Percentiles rank a stretch among this genome's conserved stretches.
Evolutionary conservation across 352 stramenopile species (phyloP).

Genomic region (Pythium aquatile): DNA sequence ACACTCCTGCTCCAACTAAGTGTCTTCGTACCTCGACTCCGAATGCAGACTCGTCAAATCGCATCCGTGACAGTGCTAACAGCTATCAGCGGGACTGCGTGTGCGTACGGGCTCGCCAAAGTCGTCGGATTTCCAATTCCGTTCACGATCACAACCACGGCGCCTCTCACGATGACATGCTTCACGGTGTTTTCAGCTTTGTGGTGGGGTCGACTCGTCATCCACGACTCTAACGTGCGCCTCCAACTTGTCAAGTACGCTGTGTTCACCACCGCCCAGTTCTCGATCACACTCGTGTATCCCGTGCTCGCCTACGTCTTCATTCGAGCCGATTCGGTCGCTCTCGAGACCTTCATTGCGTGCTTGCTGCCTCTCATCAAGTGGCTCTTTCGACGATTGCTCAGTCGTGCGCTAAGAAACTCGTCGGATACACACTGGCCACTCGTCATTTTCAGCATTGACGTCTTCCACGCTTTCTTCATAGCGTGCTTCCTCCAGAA

Average conservation of each 20-base stretch:
- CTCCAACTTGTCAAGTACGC: neutral
- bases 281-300: slow-evolving; percentile 9
- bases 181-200: neutral
- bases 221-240: neutral
- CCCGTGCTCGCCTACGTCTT: slow-evolving; percentile 15
- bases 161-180: slow-evolving; percentile 24
- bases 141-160: slow-evolving; percentile 24
- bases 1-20: neutral
- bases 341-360: slow-evolving; percentile 7
- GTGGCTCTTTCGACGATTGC: slow-evolving; percentile 31
- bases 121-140: slow-evolving; percentile 8
- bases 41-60: neutral
- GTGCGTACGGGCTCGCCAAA: neutral
- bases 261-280: neutral
- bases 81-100: neutral
- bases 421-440: slow-evolving; percentile 27
- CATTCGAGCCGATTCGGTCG: neutral
- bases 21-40: neutral
- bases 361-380: slow-evolving; percentile 38
- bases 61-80: neutral
- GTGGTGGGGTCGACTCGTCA: neutral
- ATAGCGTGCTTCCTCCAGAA: slow-evolving; percentile 19
- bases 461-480: slow-evolving; percentile 25
- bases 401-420: slow-evolving; percentile 16
- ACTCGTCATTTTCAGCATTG: slow-evolving; percentile 14